These are phyloP conservation scores for Aphanoascus verrucosus DNA, from an alignment of 2,329 filamentous ascomycete genomes.

Conservation along the genomic window DNA sequence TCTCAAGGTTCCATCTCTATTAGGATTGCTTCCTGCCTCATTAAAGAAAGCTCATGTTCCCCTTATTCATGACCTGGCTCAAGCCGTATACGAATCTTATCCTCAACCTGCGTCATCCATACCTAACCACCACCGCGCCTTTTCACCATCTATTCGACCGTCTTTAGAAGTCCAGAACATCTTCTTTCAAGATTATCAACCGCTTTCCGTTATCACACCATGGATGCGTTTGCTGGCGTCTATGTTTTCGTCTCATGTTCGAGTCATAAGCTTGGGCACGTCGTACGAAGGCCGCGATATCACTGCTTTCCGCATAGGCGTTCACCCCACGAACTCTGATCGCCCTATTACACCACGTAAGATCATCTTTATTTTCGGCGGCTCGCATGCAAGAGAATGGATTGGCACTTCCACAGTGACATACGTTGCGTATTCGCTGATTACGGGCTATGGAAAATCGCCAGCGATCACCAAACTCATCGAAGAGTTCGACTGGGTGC, in stretches of 20 bases:
- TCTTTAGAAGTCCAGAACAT: slow-evolving; percentile 45
- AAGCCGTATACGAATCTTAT: slow-evolving; percentile 66
- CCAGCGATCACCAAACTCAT: slow-evolving; percentile 63
- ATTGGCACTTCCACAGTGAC: slow-evolving; percentile 85
- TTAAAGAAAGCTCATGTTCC: slow-evolving; percentile 61
- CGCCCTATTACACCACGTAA: slow-evolving; percentile 46
- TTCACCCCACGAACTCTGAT: slow-evolving; percentile 41
- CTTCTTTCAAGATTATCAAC: slow-evolving; percentile 90
- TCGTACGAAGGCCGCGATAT: slow-evolving; percentile 84
- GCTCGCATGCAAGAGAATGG: slow-evolving; percentile 92
- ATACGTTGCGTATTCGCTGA: slow-evolving; percentile 79
- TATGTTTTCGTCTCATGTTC: slow-evolving; percentile 75
- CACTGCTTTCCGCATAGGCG: slow-evolving; percentile 65
- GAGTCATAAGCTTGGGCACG: slow-evolving; percentile 65
- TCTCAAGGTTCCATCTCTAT: slow-evolving; percentile 54
- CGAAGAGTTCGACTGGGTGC: slow-evolving; percentile 73
- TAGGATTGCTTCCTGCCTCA: slow-evolving; percentile 64
- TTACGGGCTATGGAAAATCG: slow-evolving; percentile 69
- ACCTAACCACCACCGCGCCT: slow-evolving; percentile 20
- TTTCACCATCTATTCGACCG: slow-evolving; percentile 25
- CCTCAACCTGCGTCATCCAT: slow-evolving; percentile 37
- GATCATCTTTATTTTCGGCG: slow-evolving; percentile 71
- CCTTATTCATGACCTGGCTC: slow-evolving; percentile 68
- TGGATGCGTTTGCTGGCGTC: slow-evolving; percentile 88
- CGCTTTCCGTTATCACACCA: slow-evolving; percentile 67